Base-by-base conservation (phyloP, 495 filamentous ascomycete genomes). In the Aspergillus sparsus region DNA sequence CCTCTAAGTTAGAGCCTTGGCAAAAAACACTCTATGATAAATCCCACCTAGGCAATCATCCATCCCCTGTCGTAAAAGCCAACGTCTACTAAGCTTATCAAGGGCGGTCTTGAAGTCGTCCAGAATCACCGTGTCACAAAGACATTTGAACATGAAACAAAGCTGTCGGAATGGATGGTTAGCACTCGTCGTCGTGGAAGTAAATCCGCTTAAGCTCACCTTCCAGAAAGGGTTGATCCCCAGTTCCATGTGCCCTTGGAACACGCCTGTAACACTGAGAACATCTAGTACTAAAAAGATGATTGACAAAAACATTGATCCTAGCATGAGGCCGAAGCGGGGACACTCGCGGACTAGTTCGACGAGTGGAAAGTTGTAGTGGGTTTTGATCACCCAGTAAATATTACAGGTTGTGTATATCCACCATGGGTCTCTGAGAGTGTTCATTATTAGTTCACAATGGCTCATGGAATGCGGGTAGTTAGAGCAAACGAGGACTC, bases 351-450 rank as follows among this genome's bases (percentile, higher is more conserved):
- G 55, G 5, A 84, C 73, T 4, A 85, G 65, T 49, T 81, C 75
- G 55, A 72, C 55, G 9, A 80, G 54, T 7, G 71, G 67, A 55
- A 84, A 77, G 42, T 74, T 72, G 62, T 85, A 85, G 35, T 76
- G 66, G n/a, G 61, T 71, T 44, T 80, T 79, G 60, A 85, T 80
- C 15, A 73, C 77, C 63, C 71, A 83, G 65, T 84, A 75, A 7
- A 85, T 68, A 10, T 57, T 68, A 52, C 74, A 57, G 0, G 73
- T 76, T 0, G 80, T 84, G 66, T 77, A 81, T 11, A 85, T 68
- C 83, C 83, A 85, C 83, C 82, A 85, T 0, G 83, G 83, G 55
- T 85, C 83, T 0, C 80, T 80, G 12, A 13, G 5, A 6, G 2
- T 1, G 13, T 8, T 7, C 4, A 10, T 21, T 6, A 33, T 60